Base-by-base conservation (phyloP, 495 filamentous ascomycete species). In the Neurospora sp. region DNA sequence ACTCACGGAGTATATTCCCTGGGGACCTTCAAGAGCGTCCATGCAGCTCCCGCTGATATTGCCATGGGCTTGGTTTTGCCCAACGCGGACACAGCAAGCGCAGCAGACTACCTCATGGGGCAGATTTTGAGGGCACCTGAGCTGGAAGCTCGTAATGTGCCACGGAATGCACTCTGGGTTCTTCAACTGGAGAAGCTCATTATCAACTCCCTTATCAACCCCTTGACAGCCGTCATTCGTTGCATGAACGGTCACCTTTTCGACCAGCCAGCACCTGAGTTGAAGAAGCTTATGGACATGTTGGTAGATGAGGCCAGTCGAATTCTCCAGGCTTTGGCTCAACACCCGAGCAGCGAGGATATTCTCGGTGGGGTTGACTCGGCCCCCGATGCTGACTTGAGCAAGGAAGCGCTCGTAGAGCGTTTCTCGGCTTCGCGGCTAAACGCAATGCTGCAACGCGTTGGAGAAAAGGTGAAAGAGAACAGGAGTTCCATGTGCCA, bases 401-500 rank as follows among this genome's bases (percentile, higher is more conserved):
- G 89, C 72, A 84, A 83, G 23, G 78, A 88, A 70, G 86, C 89
- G 1, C 82, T 89, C 27, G 75, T 83, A 31, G 69, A 74, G 38
- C 66, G 77, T 31, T 81, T 83, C 59, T 77, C 81, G 5, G 72
- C 74, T 35, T 8, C 23, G 14, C 46, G 20, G 8, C 77, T 85
- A 16, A 44, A 72, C 1, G 14, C 35, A 0, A 77, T 81, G 73
- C 74, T 84, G n/a, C 72, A 74, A 20, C 44, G 20, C 1, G 85
- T 92, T 8, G 89, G 88, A 8, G 79, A 84, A n/a, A 86, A 85
- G 74, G 95, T 91, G 2, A 83, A 81, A 2, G 81, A 85, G 42
- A 95, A 97, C 78, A 86, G 85, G 44, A 94, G 91, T 77, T 90
- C 89, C 4, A 97, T 97, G 94, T 79, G 93, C 31, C 92, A 94